Percentiles rank a stretch among this genome's conserved stretches.
phyloP scores from a whole-genome alignment of 805 yeast genomes.

The Hanseniaspora hatyaiensis region DNA sequence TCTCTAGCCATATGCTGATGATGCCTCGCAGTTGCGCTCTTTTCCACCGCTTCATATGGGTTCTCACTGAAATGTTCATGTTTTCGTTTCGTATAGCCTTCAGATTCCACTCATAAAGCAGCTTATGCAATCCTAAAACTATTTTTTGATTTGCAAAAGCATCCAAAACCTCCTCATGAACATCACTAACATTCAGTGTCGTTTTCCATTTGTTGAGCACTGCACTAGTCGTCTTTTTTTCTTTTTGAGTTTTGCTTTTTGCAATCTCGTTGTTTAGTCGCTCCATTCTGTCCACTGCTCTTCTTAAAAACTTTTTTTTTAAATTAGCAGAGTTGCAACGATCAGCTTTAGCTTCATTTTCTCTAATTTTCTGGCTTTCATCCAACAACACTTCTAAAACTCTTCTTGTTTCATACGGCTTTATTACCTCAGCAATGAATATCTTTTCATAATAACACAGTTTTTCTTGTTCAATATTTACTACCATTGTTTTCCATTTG shows the following conservation, averaged over 20 bases:
- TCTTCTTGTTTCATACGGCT: not conserved
- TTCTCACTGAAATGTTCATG: not conserved
- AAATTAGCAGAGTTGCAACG: not conserved
- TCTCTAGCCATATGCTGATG: not conserved
- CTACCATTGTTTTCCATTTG: not conserved
- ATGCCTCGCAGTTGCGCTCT: constrained; percentile 10
- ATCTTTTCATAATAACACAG: not conserved
- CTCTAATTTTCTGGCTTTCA: not conserved
- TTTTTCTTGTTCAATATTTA: not conserved
- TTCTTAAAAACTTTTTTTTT: not conserved
- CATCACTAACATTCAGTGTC: not conserved
- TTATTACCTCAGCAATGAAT: not conserved
- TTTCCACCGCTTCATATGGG: constrained; percentile 10
- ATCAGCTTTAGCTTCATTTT: not conserved
- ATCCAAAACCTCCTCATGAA: not conserved
- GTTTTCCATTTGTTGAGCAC: not conserved
- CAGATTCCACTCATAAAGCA: constrained; percentile 2
- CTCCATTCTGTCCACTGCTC: no score
- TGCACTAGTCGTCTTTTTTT: not conserved
- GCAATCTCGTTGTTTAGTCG: not conserved
- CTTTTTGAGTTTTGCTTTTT: not conserved
- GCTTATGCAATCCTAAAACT: not conserved
- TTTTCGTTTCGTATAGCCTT: not conserved
- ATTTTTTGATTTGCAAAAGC: not conserved
- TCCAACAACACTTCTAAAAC: not conserved